These are phyloP conservation scores for Craspedostauros australis DNA, from an alignment of 108 stramenopile genomes.

Conservation along the genomic window DNA sequence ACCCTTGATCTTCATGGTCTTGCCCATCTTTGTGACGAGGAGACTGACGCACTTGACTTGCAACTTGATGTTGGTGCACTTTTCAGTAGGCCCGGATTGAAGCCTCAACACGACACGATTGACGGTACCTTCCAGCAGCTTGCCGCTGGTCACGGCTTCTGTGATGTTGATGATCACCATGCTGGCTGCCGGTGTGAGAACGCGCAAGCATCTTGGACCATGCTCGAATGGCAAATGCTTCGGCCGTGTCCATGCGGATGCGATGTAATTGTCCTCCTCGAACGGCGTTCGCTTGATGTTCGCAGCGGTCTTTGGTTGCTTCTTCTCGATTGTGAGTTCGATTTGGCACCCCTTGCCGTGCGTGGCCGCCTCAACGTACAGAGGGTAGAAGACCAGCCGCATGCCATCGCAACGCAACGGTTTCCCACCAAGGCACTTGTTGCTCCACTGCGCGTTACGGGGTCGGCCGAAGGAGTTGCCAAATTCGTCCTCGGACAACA, in stretches of 20 bases:
- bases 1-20: conserved; percentile 9
- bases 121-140: conserved; percentile 76
- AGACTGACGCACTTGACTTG: conserved; percentile 32
- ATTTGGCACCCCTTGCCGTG: conserved; percentile 11
- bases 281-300: conserved; percentile 45
- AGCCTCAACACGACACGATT: conserved; percentile 68
- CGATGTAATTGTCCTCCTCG: conserved; percentile 75
- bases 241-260: conserved; percentile 69
- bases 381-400: conserved; percentile 31
- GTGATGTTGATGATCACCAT: conserved; percentile 65
- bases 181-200: conserved; percentile 56
- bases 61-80: conserved; percentile 50
- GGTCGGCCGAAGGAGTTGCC: conserved; percentile 14
- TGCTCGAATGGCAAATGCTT: conserved; percentile 34
- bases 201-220: conserved; percentile 72
- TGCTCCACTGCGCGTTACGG: conserved; percentile 21
- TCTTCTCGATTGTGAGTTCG: conserved; percentile 32
- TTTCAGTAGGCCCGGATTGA: conserved; percentile 39
- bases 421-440: conserved; percentile 55
- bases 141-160: conserved; percentile 34
- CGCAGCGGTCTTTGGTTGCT: conserved; percentile 10
- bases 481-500: conserved; percentile 69
- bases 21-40: conserved; percentile 23
- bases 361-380: conserved; percentile 14
- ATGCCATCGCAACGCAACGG: conserved; percentile 64